These are phyloP conservation scores for Cytospora mali DNA, from an alignment of 2,329 filamentous ascomycete species.

Conservation along the genomic window DNA sequence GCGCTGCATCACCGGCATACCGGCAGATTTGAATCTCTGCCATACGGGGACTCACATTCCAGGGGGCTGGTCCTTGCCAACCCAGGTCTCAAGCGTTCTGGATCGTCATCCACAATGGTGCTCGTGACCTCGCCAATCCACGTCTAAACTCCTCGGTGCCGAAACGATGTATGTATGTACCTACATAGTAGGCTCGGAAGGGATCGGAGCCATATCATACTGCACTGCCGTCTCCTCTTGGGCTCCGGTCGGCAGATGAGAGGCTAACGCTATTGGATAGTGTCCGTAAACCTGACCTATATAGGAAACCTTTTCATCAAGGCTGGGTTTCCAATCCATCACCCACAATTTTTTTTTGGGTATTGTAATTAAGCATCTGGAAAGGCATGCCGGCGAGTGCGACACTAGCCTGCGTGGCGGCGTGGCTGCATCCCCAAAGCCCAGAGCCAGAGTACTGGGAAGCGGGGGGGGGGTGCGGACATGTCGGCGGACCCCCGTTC, in stretches of 20 bases:
- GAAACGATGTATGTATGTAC: constrained; percentile 10
- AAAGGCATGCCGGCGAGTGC: constrained; percentile 21
- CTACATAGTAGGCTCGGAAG: constrained; percentile 5
- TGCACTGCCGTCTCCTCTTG: constrained; percentile 7
- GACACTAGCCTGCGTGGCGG: constrained; percentile 14
- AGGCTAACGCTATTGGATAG: constrained; percentile 18
- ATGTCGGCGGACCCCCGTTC: constrained; percentile 12
- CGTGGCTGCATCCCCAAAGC: constrained; percentile 11
- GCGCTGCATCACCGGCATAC: constrained; percentile 5
- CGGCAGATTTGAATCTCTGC: background rate
- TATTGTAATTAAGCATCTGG: constrained; percentile 4
- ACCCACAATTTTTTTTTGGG: background rate
- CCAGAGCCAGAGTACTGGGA: constrained; percentile 25
- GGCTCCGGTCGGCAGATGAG: constrained; percentile 9
- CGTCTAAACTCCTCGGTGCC: constrained; percentile 12
- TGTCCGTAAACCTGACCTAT: constrained; percentile 11
- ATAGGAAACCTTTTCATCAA: background rate
- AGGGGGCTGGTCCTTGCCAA: constrained; percentile 23
- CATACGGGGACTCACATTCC: constrained; percentile 14
- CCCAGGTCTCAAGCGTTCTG: constrained; percentile 10
- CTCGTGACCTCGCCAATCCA: constrained; percentile 19
- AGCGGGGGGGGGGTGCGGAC: background rate
- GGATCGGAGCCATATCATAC: constrained; percentile 11
- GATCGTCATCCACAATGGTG: constrained; percentile 11
- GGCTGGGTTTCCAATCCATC: background rate